These are phyloP conservation scores for Mucor irregularis DNA, from an alignment of 371 early-diverging fungal genomes.

Conservation along the genomic window DNA sequence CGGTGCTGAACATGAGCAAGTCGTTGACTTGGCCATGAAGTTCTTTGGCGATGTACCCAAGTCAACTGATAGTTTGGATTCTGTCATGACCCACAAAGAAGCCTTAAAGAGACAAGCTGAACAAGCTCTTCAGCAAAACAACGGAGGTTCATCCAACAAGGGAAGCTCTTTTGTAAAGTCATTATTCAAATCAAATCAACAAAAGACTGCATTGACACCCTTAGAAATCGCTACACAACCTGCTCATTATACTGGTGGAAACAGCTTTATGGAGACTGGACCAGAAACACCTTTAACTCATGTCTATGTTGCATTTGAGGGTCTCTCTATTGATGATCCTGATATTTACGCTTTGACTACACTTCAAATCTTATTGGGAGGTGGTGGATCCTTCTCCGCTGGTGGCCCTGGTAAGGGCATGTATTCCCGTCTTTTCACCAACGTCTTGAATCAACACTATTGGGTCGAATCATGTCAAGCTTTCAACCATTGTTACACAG, in stretches of 20 bases:
- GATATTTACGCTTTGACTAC: conserved; percentile 93
- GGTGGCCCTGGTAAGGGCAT: conserved; percentile 99
- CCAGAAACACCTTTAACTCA: conserved; percentile 76
- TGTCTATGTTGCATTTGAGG: conserved; percentile 89
- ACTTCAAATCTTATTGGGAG: conserved; percentile 89
- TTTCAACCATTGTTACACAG: conserved; percentile 89
- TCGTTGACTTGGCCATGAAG: conserved; percentile 70
- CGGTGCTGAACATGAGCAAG: conserved; percentile 83
- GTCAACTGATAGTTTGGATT: conserved; percentile 33
- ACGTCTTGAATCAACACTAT: conserved; percentile 89
- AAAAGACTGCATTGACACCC: conserved; percentile 6
- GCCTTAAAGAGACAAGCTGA: conserved; percentile 32
- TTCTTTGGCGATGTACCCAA: conserved; percentile 65
- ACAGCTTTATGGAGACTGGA: conserved; percentile 63
- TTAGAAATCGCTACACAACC: conserved; percentile 47
- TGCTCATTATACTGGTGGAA: conserved; percentile 86
- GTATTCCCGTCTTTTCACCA: conserved; percentile 95
- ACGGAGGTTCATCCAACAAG: not conserved
- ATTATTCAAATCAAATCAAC: conserved; percentile 19
- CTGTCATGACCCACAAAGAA: conserved; percentile 36
- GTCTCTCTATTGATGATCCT: conserved; percentile 74
- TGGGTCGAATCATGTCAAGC: conserved; percentile 94
- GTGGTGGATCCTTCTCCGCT: conserved; percentile 96
- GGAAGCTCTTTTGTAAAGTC: conserved; percentile 29
- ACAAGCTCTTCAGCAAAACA: not conserved